These are phyloP conservation scores for Hippophae gyantsensis DNA, from an alignment of 306 rosid genomes.

Conservation along the genomic window DNA sequence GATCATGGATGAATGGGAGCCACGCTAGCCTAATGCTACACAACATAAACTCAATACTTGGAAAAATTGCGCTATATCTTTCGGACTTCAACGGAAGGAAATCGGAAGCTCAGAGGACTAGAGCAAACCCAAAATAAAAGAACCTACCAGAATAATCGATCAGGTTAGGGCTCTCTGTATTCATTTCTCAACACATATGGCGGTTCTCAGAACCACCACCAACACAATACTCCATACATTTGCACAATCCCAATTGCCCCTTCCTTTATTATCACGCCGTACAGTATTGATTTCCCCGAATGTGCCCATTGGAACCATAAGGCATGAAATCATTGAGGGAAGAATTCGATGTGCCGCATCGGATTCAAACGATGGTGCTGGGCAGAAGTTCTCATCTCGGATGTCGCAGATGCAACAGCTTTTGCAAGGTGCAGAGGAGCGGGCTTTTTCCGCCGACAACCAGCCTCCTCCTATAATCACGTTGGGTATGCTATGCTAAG, in stretches of 20 bases:
- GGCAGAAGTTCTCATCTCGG: conserved; percentile 63
- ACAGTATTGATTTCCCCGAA: conserved; percentile 1
- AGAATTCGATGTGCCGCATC: conserved; percentile 49
- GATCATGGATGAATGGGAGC: too few relatives aligned
- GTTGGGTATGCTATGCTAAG: conserved; percentile 29
- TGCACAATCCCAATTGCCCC: conserved; percentile 23
- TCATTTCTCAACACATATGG: conserved; percentile 23
- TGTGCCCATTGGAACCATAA: conserved; percentile 9
- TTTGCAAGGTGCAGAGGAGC: conserved; percentile 66
- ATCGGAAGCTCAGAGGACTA: too few relatives aligned
- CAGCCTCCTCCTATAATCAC: conserved; percentile 72
- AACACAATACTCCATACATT: conserved; percentile 35
- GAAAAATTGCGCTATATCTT: too few relatives aligned
- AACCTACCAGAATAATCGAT: too few relatives aligned
- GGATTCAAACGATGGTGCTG: conserved; percentile 11
- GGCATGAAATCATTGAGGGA: conserved; percentile 23
- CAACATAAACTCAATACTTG: too few relatives aligned
- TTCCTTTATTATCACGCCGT: conserved; percentile 16
- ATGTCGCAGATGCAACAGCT: conserved; percentile 73
- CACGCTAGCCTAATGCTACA: too few relatives aligned
- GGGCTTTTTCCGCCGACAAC: conserved; percentile 40
- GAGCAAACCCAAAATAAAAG: too few relatives aligned
- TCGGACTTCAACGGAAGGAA: too few relatives aligned
- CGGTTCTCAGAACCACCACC: conserved; percentile 28
- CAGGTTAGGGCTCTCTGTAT: too few relatives aligned